Base-by-base conservation (phyloP, 2,329 filamentous ascomycete genomes). In the Fusarium dlaminii region DNA sequence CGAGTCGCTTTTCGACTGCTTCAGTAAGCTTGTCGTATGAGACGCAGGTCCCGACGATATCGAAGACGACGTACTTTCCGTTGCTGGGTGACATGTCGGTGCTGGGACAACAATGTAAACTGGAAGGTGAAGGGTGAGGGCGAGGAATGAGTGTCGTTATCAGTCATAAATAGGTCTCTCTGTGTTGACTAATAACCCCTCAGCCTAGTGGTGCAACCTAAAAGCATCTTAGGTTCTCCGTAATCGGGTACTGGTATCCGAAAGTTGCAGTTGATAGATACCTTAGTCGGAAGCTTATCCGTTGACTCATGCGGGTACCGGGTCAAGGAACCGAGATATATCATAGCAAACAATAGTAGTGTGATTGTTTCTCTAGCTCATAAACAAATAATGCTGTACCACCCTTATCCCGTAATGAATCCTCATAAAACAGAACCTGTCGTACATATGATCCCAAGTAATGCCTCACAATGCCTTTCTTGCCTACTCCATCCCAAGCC, bases 1-100 rank as follows among this genome's bases (percentile, higher is more conserved):
- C 86, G 13, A 88, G 81, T 24, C 80, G 80, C 7, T 76, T 57
- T 9, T 85, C 81, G 39, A 88, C 82, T 36, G 80, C 79, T 17
- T 82, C 77, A 68, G 82, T 46, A 6, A 72, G 57, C 9, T 58
- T 59, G 15, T 68, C 68, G 15, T 76, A 76, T 10, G 68, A 61
- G 0, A 76, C 68, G 6, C 65, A 52, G 4, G 73, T 76, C 6
- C 70, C 74, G 2, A 75, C 74, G 4, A 76, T 56, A n/a, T 76
- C 74, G 36, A 76, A 76, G 22, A 76, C 63, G n/a, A 74, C 61
- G 30, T 72, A 64, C n/a, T 61, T 64, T 30, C 24, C 59, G 3
- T 37, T 46, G 4, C 0, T 36, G 5, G 20, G 0, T 22, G 61
- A 34, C 61, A 64, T 64, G 3, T 7, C n/a, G n/a, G n/a, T 36